phyloP scores from a whole-genome alignment of 176 grass and related monocot species.

The Aegilops tauschii region DNA sequence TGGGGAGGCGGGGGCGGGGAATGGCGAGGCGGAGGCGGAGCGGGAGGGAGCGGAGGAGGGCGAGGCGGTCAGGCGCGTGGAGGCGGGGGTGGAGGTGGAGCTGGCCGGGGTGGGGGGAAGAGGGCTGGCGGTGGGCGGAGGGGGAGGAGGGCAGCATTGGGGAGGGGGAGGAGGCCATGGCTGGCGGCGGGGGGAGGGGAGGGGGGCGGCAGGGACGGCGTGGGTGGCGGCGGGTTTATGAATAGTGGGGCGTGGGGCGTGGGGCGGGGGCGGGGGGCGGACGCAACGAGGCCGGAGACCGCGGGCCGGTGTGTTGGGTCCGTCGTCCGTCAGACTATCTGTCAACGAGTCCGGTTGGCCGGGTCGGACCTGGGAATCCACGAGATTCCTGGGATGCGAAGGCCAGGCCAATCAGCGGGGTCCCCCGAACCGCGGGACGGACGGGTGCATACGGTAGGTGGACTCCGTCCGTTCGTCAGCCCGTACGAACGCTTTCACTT shows the following conservation, averaged over 20 bases:
- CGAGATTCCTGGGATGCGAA: neutral
- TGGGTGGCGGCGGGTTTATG: neutral
- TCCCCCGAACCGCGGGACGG: too few species aligned
- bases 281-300: neutral
- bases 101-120: neutral
- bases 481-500: too few species aligned
- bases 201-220: neutral
- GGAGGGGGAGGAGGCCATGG: slow-evolving; percentile 25
- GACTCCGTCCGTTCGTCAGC: too few species aligned
- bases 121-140: neutral
- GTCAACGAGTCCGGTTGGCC: neutral
- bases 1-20: slow-evolving; percentile 11
- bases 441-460: too few species aligned
- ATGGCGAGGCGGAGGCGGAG: slow-evolving; percentile 30
- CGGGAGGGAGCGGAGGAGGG: slow-evolving; percentile 13
- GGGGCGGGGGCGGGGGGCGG: neutral
- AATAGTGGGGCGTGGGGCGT: neutral
- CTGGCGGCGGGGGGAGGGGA: neutral
- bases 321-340: neutral
- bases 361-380: neutral
- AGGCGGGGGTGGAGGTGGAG: neutral
- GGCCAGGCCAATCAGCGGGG: too few species aligned
- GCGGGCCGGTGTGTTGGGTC: neutral
- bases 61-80: neutral
- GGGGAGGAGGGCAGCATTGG: slow-evolving; percentile 21